These are phyloP conservation scores for Hirschfeldia incana DNA, from an alignment of 345 rosid species.

Conservation along the genomic window DNA sequence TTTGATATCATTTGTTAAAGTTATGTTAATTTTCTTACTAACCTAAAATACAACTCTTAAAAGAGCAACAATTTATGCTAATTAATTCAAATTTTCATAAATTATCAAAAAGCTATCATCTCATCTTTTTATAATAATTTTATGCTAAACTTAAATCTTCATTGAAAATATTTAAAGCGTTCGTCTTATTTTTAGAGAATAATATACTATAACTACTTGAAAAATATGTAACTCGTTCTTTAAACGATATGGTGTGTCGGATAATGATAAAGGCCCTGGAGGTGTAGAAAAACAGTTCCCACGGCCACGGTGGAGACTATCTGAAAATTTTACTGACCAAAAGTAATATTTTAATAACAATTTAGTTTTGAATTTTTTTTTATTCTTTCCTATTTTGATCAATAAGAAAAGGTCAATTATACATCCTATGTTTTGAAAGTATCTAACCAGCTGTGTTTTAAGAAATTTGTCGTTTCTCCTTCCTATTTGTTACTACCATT, in stretches of 20 bases:
- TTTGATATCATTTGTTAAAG: neutral
- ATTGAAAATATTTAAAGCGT: neutral
- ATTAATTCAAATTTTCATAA: neutral
- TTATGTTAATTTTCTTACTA: neutral
- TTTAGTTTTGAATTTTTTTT: too few species aligned
- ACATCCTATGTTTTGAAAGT: too few species aligned
- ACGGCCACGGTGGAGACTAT: too few species aligned
- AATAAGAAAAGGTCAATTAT: too few species aligned
- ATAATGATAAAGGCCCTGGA: neutral
- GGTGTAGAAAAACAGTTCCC: too few species aligned
- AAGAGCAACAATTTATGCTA: neutral
- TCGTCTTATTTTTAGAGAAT: neutral
- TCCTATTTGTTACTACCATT: too few species aligned
- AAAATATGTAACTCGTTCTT: neutral
- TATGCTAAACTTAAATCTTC: neutral
- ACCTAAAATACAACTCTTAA: neutral
- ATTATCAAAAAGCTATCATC: neutral
- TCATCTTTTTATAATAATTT: neutral
- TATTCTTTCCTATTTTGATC: too few species aligned
- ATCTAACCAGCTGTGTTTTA: too few species aligned
- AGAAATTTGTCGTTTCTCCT: too few species aligned
- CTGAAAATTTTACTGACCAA: too few species aligned
- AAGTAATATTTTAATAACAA: too few species aligned
- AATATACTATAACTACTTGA: neutral
- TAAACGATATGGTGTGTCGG: neutral